Evolutionary conservation across 2,329 filamentous ascomycete species (phyloP), one percentile per base, ranked within the genome.

Genomic region (Xylaria arbuscula): DNA sequence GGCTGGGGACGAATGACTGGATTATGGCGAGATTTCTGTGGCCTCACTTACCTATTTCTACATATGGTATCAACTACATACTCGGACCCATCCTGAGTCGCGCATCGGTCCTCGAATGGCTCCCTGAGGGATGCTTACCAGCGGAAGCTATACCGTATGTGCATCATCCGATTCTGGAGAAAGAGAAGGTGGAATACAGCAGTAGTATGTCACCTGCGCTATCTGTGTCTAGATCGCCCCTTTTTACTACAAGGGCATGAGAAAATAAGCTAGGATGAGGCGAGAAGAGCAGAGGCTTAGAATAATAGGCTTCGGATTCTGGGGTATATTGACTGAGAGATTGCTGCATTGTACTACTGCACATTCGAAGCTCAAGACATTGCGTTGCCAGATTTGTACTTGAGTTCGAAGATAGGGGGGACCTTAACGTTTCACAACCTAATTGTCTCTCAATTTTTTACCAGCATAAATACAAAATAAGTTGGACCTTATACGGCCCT

Each of bases 91-190:
- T 72, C 42, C 40, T 76, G 15, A 53, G 57, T 28, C 62, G 70
- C 11, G 53, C 68, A 6, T 73, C 75, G 0, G 65, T 74, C 15
- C 70, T 78, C 6, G 71, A 76, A 8, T 77, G 73, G 72, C 57
- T 77, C n/a, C 62, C 70, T 1, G 74, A 74, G 54, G 72, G 72
- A 22, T 53, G 66, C 10, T 38, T 69, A 38, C 55, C 72, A 7
- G 56, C 60, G 10, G 36, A 64, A 1, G 45, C 56, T 9, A 55
- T 75, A 38, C 71, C 76, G n/a, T 78, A 74, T 28, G n/a, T 62
- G 17, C 59, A 74, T 24, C 61, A 70, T 32, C 68, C 50, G 19
- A 13, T 34, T 15, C 7, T 6, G 51, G 58, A 47, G 47, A 57
- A 54, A 36, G 50, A 53, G 17, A 22, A 47, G n/a, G 4, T 36